phyloP scores from a whole-genome alignment of 163 green algal genomes.

The Smithsoniella earleae region DNA sequence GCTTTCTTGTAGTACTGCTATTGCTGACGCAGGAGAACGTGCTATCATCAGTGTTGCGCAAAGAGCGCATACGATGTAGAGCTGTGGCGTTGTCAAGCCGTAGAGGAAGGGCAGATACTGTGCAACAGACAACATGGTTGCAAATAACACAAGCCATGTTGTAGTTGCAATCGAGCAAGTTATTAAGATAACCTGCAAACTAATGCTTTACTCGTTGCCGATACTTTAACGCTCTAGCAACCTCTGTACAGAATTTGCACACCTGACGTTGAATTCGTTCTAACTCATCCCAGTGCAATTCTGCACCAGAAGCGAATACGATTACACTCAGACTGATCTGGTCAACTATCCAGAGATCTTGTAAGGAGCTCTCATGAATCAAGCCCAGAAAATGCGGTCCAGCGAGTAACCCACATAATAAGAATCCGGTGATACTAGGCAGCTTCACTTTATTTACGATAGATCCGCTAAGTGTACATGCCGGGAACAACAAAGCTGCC shows the following conservation, averaged over 20 bases:
- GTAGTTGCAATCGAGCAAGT: slow-evolving; percentile 28
- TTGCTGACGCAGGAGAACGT: slow-evolving; percentile 72
- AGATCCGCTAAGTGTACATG: not conserved
- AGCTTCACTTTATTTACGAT: not conserved
- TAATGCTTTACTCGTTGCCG: too few species aligned
- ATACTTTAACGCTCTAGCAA: too few species aligned
- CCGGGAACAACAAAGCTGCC: slow-evolving; percentile 7
- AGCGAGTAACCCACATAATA: slow-evolving; percentile 54
- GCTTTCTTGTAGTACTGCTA: slow-evolving; percentile 75
- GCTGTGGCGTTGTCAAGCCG: not conserved
- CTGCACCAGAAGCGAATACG: slow-evolving; percentile 65
- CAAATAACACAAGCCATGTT: slow-evolving; percentile 40
- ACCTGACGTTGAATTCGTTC: slow-evolving; percentile 41
- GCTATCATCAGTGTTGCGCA: slow-evolving; percentile 69
- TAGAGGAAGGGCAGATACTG: slow-evolving; percentile 36
- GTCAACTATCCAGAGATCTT: slow-evolving; percentile 46
- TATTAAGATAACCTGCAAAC: too few species aligned
- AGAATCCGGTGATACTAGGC: slow-evolving; percentile 40
- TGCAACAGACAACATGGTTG: slow-evolving; percentile 27
- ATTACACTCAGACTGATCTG: slow-evolving; percentile 58
- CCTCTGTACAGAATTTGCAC: not conserved
- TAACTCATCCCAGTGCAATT: slow-evolving; percentile 63
- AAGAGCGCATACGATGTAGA: slow-evolving; percentile 49
- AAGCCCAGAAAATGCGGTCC: slow-evolving; percentile 56
- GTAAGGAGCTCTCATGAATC: slow-evolving; percentile 40